These are phyloP conservation scores for Glonium stellatum DNA, from an alignment of 495 filamentous ascomycete species.

Conservation along the genomic window DNA sequence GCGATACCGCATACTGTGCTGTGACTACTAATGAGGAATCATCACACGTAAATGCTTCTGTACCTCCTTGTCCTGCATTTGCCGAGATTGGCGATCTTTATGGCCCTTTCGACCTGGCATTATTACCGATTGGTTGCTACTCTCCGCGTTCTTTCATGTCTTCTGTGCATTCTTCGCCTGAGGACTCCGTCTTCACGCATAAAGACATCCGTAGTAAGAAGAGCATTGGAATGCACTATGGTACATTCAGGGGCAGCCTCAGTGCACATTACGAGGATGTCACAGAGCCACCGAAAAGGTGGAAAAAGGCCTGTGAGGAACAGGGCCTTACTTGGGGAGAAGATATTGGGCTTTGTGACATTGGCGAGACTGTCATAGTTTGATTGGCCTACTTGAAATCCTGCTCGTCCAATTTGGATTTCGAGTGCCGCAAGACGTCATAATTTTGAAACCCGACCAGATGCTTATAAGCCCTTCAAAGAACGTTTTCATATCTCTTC, in stretches of 20 bases:
- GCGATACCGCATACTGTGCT: conserved; percentile 39
- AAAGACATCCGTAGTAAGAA: conserved; percentile 37
- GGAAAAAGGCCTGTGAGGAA: conserved; percentile 35
- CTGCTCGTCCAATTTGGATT: too few species aligned
- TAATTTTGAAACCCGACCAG: too few species aligned
- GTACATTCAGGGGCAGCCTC: conserved; percentile 38
- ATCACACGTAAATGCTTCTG: conserved; percentile 17
- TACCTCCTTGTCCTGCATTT: conserved; percentile 39
- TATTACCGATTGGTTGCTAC: conserved; percentile 42
- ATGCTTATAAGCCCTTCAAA: too few species aligned
- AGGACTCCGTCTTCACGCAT: conserved; percentile 39
- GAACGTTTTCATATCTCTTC: too few species aligned
- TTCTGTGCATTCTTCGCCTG: conserved; percentile 36
- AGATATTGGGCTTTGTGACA: conserved; percentile 36
- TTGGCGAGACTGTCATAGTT: conserved; percentile 39
- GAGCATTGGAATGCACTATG: conserved; percentile 43
- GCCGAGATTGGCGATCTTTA: conserved; percentile 34
- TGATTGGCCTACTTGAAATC: not conserved
- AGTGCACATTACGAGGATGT: conserved; percentile 40
- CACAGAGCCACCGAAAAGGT: conserved; percentile 37
- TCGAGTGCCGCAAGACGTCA: too few species aligned
- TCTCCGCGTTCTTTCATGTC: conserved; percentile 35
- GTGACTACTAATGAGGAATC: conserved; percentile 22
- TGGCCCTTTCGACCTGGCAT: conserved; percentile 39
- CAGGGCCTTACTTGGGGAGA: conserved; percentile 34